Evolutionary conservation across 2,329 filamentous ascomycete genomes (phyloP).

Genomic region (Alternaria viburni): DNA sequence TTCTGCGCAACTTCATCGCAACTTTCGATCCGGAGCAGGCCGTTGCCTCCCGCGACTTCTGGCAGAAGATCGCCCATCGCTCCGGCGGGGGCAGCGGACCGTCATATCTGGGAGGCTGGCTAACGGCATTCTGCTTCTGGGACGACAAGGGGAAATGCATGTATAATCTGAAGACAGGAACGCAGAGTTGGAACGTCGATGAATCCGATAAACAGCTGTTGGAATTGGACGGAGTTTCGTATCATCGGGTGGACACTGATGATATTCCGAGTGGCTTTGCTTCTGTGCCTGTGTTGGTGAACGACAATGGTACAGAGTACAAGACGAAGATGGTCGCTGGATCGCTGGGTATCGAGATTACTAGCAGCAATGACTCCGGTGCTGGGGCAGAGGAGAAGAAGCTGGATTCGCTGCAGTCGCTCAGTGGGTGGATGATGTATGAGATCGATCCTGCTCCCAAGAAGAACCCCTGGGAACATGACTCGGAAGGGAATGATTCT

Average conservation of each 20-base stretch:
- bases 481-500: not conserved
- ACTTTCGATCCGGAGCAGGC: constrained; percentile 13
- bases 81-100: not conserved
- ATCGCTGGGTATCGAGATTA: constrained; percentile 13
- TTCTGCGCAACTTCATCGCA: constrained; percentile 18
- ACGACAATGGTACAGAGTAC: constrained; percentile 13
- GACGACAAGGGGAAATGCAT: constrained; percentile 12
- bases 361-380: not conserved
- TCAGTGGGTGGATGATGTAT: constrained; percentile 22
- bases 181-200: not conserved
- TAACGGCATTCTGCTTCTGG: constrained; percentile 30
- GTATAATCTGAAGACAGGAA: not conserved
- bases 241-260: constrained; percentile 5
- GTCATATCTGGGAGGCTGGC: constrained; percentile 21
- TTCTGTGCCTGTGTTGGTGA: constrained; percentile 15
- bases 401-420: constrained; percentile 17
- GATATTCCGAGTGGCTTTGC: constrained; percentile 11
- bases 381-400: not conserved
- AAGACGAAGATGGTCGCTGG: constrained; percentile 20
- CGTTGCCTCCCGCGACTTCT: constrained; percentile 13
- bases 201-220: not conserved
- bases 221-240: constrained; percentile 4
- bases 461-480: not conserved
- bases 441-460: not conserved
- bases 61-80: constrained; percentile 13